phyloP scores from a whole-genome alignment of 495 filamentous ascomycete species.

The Aspergillus heteromorphus region DNA sequence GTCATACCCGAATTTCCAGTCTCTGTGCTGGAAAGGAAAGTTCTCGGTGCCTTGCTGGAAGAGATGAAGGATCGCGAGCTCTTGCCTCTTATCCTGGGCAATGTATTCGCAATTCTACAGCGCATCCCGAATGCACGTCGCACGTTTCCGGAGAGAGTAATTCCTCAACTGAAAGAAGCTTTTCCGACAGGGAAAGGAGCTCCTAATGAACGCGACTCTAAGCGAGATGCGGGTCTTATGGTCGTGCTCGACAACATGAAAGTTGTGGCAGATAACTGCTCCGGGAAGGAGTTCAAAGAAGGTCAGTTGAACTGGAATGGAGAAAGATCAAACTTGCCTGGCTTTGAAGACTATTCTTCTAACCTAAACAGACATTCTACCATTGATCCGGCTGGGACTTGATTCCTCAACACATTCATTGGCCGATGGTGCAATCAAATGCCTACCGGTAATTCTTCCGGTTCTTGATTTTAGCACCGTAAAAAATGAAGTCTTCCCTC shows the following conservation, averaged over 20 bases:
- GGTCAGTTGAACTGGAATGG: constrained; percentile 44
- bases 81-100: constrained; percentile 75
- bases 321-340: not conserved
- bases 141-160: constrained; percentile 74
- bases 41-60: constrained; percentile 80
- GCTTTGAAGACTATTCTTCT: not conserved
- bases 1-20: constrained; percentile 87
- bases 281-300: constrained; percentile 91
- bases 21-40: constrained; percentile 88
- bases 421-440: constrained; percentile 75
- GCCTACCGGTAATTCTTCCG: constrained; percentile 66
- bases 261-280: constrained; percentile 69
- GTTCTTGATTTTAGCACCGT: constrained; percentile 92
- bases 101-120: constrained; percentile 81
- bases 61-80: constrained; percentile 89
- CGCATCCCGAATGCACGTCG: constrained; percentile 69
- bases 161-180: constrained; percentile 75
- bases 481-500: constrained; percentile 91
- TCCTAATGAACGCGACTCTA: constrained; percentile 65
- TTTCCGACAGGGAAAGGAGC: constrained; percentile 55
- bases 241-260: constrained; percentile 78
- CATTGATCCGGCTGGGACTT: constrained; percentile 72
- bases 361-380: constrained; percentile 64
- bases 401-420: constrained; percentile 85
- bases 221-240: constrained; percentile 85